These are phyloP conservation scores for Candida methanosorbosa DNA, from an alignment of 805 yeast genomes.

Conservation along the genomic window DNA sequence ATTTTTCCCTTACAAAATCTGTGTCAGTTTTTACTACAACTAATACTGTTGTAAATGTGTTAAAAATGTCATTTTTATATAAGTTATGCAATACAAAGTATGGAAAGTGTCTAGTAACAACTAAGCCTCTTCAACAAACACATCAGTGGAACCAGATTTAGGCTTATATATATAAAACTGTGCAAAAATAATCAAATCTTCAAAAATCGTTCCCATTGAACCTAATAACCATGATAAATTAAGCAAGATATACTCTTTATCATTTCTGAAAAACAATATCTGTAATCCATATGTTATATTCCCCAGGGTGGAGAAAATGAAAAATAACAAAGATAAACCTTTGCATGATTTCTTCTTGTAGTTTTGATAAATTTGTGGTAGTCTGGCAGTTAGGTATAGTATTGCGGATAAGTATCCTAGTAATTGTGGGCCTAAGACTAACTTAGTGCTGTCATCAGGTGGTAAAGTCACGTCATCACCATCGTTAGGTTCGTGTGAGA, in stretches of 20 bases:
- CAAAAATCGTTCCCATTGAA: constrained; percentile 66
- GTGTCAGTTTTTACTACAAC: background rate
- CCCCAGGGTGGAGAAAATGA: constrained; percentile 66
- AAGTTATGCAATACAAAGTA: no score
- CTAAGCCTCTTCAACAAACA: background rate
- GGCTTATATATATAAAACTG: constrained; percentile 58
- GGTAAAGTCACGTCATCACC: constrained; percentile 14
- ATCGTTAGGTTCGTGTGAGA: constrained; percentile 14
- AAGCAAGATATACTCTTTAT: constrained; percentile 46
- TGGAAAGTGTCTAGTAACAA: background rate
- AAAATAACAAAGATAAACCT: constrained; percentile 80
- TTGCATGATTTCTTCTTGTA: constrained; percentile 67
- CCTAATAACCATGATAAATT: constrained; percentile 76
- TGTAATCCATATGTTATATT: constrained; percentile 70
- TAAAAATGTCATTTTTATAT: no score
- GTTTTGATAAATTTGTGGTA: constrained; percentile 83
- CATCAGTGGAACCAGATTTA: constrained; percentile 2
- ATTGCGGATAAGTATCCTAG: constrained; percentile 65
- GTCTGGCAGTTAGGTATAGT: constrained; percentile 60
- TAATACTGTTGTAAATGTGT: no score
- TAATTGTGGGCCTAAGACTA: constrained; percentile 49
- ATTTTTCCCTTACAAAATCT: no score
- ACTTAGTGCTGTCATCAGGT: constrained; percentile 8
- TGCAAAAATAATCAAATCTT: constrained; percentile 55
- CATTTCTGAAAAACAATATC: constrained; percentile 57